These are phyloP conservation scores for Neonectria punicea DNA, from an alignment of 2,329 filamentous ascomycete species.

Conservation along the genomic window DNA sequence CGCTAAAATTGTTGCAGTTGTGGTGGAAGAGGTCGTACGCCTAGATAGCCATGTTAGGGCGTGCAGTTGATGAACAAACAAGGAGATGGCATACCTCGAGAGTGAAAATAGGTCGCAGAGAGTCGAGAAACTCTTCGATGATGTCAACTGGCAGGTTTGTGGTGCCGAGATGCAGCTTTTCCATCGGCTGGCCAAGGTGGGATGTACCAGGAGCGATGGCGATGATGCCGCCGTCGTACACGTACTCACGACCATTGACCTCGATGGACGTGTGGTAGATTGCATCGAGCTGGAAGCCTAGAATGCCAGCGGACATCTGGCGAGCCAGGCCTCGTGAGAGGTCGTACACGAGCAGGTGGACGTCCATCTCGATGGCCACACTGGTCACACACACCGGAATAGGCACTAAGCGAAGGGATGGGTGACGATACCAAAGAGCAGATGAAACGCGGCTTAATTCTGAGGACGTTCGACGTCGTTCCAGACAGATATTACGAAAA, in stretches of 20 bases:
- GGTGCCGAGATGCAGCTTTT: slow-evolving; percentile 77
- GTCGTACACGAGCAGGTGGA: slow-evolving; percentile 82
- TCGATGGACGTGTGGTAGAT: slow-evolving; percentile 96
- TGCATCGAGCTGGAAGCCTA: slow-evolving; percentile 79
- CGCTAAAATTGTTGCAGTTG: slow-evolving; percentile 98
- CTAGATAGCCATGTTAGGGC: slow-evolving; percentile 50
- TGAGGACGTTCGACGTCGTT: background rate
- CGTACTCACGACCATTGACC: slow-evolving; percentile 85
- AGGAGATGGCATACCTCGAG: slow-evolving; percentile 65
- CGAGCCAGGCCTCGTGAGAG: slow-evolving; percentile 71
- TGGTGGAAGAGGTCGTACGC: slow-evolving; percentile 90
- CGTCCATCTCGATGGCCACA: slow-evolving; percentile 69
- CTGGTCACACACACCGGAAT: background rate
- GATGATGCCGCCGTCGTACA: slow-evolving; percentile 90
- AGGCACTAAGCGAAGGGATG: slow-evolving; percentile 7
- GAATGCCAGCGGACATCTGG: slow-evolving; percentile 63
- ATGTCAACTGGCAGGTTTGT: slow-evolving; percentile 84
- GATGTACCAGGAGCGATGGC: slow-evolving; percentile 82
- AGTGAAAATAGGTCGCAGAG: slow-evolving; percentile 84
- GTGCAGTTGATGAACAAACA: background rate
- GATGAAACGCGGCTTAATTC: background rate
- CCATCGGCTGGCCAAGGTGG: slow-evolving; percentile 86
- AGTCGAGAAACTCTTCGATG: slow-evolving; percentile 88
- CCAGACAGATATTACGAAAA: background rate
- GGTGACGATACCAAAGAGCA: background rate